A percentile compares a stretch with the other conserved stretches of the same genome.
Conservation (phyloP, 2,329 filamentous ascomycete species). For the Diaporthe eres region DNA sequence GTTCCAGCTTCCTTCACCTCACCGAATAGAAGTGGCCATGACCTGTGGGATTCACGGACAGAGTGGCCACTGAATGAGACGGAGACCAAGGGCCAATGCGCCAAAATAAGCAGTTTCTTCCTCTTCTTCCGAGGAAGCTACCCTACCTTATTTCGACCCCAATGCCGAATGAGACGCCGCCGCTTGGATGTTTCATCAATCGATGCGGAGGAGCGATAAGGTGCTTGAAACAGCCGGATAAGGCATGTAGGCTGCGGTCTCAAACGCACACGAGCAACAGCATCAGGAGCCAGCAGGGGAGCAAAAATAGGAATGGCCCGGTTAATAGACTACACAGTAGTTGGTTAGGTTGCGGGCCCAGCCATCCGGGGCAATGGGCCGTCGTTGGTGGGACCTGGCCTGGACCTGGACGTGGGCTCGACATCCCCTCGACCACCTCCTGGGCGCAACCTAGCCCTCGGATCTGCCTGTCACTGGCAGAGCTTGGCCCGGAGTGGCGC, state of each 20-base stretch:
- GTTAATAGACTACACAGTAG: conserved; percentile 3
- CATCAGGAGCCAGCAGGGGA: too few relatives aligned
- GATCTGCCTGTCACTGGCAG: conserved; percentile 19
- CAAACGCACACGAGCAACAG: conserved; percentile 14
- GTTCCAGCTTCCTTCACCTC: conserved; percentile 5
- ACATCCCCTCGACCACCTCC: background rate
- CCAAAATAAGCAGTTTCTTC: conserved; percentile 1
- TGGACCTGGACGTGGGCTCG: background rate
- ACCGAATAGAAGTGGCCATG: background rate
- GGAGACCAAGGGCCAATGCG: background rate
- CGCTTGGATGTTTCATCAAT: conserved; percentile 29
- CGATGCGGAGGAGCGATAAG: conserved; percentile 30
- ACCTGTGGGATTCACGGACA: conserved; percentile 22
- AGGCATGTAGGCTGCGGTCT: conserved; percentile 1
- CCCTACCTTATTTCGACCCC: conserved; percentile 11
- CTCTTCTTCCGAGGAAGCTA: background rate
- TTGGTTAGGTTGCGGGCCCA: background rate
- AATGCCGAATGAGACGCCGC: conserved; percentile 18
- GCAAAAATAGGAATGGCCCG: conserved; percentile 11
- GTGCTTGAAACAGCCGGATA: conserved; percentile 32
- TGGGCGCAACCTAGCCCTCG: background rate
- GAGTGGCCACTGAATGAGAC: conserved; percentile 22
- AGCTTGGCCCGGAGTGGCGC: conserved; percentile 3
- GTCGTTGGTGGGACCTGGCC: background rate
- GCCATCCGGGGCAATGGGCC: conserved; percentile 1